Evolutionary conservation across 2,329 filamentous ascomycete species (phyloP).

Genomic region (Colletotrichum higginsianum): DNA sequence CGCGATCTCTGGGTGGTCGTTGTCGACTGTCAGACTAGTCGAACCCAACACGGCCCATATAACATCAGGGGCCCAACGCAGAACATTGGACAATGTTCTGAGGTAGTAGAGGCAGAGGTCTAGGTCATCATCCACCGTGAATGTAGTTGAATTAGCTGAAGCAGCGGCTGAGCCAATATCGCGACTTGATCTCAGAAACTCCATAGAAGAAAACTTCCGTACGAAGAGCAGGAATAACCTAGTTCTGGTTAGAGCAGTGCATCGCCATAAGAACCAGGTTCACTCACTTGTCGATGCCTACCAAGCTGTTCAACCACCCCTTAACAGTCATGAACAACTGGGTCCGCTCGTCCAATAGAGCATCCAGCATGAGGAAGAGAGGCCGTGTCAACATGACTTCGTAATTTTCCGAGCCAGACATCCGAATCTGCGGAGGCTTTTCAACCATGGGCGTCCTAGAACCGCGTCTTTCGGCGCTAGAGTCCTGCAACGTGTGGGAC

Average conservation of each 20-base stretch:
- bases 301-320: constrained; percentile 81
- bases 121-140: constrained; percentile 76
- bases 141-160: constrained; percentile 50
- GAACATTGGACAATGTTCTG: constrained; percentile 79
- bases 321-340: constrained; percentile 84
- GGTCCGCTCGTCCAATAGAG: constrained; percentile 79
- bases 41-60: constrained; percentile 81
- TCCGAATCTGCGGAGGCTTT: constrained; percentile 56
- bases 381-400: constrained; percentile 85
- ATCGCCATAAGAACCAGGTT: not conserved
- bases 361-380: constrained; percentile 85
- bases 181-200: constrained; percentile 61
- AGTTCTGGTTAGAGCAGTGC: constrained; percentile 2
- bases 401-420: constrained; percentile 73
- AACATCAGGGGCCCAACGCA: constrained; percentile 77
- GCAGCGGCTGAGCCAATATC: constrained; percentile 45
- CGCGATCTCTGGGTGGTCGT: constrained; percentile 60
- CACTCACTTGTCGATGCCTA: constrained; percentile 74
- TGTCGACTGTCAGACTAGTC: constrained; percentile 66
- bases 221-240: constrained; percentile 75
- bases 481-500: constrained; percentile 81
- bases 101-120: constrained; percentile 86
- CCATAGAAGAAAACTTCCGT: constrained; percentile 69
- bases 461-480: constrained; percentile 56
- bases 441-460: constrained; percentile 56